A percentile compares a stretch with the other conserved stretches of the same genome.
phyloP scores from a whole-genome alignment of 2,329 filamentous ascomycete species.

The Arthrinium puccinioides region DNA sequence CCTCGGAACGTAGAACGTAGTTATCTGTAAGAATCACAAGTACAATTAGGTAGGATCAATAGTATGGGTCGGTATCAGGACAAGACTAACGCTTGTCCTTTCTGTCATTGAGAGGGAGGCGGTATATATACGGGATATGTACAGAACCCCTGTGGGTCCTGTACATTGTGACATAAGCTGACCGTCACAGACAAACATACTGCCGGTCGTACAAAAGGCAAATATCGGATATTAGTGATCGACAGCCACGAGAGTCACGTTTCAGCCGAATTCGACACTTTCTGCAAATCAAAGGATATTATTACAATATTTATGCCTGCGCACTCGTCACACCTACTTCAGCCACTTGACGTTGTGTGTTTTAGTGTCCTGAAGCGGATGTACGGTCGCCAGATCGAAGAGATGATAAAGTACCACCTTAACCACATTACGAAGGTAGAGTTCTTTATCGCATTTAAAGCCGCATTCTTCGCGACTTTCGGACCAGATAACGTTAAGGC shows the following conservation, averaged over 20 bases:
- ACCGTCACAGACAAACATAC: conserved; percentile 22
- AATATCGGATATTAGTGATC: conserved; percentile 27
- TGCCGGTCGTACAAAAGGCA: conserved; percentile 13
- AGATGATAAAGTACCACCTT: conserved; percentile 18
- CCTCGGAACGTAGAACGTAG: too few relatives aligned
- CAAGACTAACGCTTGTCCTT: too few relatives aligned
- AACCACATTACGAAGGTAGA: conserved; percentile 18
- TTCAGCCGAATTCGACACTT: conserved; percentile 24
- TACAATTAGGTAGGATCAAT: too few relatives aligned
- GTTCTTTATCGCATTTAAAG: neutral
- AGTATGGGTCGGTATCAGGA: too few relatives aligned
- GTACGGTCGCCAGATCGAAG: conserved; percentile 21
- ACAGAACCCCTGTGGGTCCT: too few relatives aligned
- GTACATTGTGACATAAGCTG: too few relatives aligned
- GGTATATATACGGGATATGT: too few relatives aligned
- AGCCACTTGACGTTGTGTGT: conserved; percentile 30
- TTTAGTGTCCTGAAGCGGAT: conserved; percentile 27
- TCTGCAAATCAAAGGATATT: conserved; percentile 27
- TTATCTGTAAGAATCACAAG: too few relatives aligned
- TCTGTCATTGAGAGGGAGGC: too few relatives aligned
- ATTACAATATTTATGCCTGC: conserved; percentile 26
- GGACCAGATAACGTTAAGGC: neutral
- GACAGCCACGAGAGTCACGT: conserved; percentile 28
- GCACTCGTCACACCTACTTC: conserved; percentile 27
- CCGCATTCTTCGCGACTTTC: neutral